Base-by-base conservation (phyloP, 495 filamentous ascomycete genomes). In the Tricharina praecox region DNA sequence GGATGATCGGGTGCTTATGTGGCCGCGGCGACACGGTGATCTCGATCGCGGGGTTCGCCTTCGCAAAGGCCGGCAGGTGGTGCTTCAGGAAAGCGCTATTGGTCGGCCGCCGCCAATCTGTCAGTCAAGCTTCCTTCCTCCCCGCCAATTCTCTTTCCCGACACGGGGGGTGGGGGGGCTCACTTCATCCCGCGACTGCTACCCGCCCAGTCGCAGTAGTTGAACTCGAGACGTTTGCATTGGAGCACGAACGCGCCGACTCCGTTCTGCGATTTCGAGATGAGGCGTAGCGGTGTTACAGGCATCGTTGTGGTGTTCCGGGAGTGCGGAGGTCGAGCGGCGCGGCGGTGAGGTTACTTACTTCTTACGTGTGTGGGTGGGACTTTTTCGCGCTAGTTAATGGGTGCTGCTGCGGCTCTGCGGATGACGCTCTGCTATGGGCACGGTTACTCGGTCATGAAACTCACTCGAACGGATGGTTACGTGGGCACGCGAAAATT, bases 151-250 rank as follows among this genome's bases (percentile, higher is more conserved):
- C n/a, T n/a, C n/a, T n/a, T n/a, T n/a, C n/a, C n/a, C n/a, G n/a
- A n/a, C n/a, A 7, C 21, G 51, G 24, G 9, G 51, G 25, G 24
- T n/a, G 13, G 48, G 35, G 45, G n/a, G 37, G 67, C 77, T 55
- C 69, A 93, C 86, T 88, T 86, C 86, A 97, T 95, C 61, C 90
- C 90, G 49, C 67, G 73, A 26, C 87, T 94, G 64, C 81, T 86
- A 53, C 87, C 90, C 4, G 80, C 83, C 73, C 78, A 84, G 69
- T 95, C 85, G 69, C 90, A 94, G 70, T 93, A 97, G 66, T 93
- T 83, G 59, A 97, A 81, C 62, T 93, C 83, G 62, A 97, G 71
- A 52, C 80, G 79, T 67, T 82, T 93, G 75, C 90, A 97, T 75
- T 93, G 87, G 50, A 93, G 73, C 64, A 97, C 83, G 68, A 96